Base-by-base conservation (phyloP, 2,329 filamentous ascomycete species). In the Tolypocladium paradoxum region DNA sequence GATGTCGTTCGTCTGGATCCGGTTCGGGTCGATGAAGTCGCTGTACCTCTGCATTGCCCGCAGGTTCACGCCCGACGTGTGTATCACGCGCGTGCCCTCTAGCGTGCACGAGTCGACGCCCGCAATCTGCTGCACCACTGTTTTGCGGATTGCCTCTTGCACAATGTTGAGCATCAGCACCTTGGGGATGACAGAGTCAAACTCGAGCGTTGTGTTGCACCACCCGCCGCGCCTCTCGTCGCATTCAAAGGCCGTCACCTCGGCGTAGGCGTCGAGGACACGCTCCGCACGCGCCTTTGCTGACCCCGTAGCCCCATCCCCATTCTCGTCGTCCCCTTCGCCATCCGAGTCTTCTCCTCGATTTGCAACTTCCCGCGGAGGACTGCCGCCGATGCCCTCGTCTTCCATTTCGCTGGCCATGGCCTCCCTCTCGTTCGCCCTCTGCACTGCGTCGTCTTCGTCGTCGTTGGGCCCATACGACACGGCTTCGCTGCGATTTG, bases 401-500 rank as follows among this genome's bases (percentile, higher is more conserved):
- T 65, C 69, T 22, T 76, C 71, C 40, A 54, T 53, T 35, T 70
- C 68, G 20, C 85, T 33, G 24, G 31, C 34, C 33, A 18, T 47
- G 18, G 35, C 45, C 6, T 51, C 49, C 8, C 18, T 45, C 45
- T 54, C 45, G 20, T 54, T 78, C 54, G 79, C 77, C 51, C 75
- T 74, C 61, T 86, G 84, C 52, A 95, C 83, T 36, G 79, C 84
- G 59, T 89, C 81, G 64, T 97, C 93, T 4, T 92, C 92, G 6
- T 96, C 91, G 64, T 97, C 93, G 48, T 95, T 95, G 35, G 85
- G 88, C 38, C 90, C 92, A 61, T 96, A 97, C 16, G 90, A 93
- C 2, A 92, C 84, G 33, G 86, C 88, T 69, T 96, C 88, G 51
- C 79, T 76, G 40, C 88, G 84, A 66, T 95, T 93, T 47, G 83